Percentiles rank a stretch among this genome's conserved stretches.
phyloP scores from a whole-genome alignment of 2,329 filamentous ascomycete species.

The Venturia carpophila region DNA sequence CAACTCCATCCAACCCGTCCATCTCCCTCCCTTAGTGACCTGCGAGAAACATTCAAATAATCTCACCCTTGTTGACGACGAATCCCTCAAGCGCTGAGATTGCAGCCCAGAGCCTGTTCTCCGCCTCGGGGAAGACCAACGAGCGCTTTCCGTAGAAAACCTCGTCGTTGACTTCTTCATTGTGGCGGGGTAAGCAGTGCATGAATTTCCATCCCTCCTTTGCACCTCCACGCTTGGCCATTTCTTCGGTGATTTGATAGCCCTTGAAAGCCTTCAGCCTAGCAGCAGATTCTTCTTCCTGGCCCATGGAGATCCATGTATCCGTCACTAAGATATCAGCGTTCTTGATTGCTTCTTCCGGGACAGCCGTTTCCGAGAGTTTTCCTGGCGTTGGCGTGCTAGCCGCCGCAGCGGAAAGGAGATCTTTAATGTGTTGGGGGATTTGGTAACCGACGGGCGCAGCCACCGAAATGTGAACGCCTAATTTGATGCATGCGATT shows the following conservation, averaged over 20 bases:
- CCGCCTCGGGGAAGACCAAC: conserved; percentile 86
- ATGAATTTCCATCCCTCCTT: conserved; percentile 94
- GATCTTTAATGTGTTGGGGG: conserved; percentile 60
- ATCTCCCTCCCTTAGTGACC: background rate
- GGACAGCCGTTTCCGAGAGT: conserved; percentile 66
- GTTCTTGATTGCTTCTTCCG: conserved; percentile 75
- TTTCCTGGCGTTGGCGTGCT: conserved; percentile 54
- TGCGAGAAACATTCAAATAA: conserved; percentile 31
- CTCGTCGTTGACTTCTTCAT: conserved; percentile 87
- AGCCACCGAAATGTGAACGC: conserved; percentile 78
- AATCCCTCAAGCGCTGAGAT: conserved; percentile 76
- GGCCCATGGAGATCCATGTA: conserved; percentile 98
- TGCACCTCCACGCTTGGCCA: conserved; percentile 77
- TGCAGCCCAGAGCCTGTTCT: conserved; percentile 89
- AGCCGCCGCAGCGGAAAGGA: conserved; percentile 59
- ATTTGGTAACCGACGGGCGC: conserved; percentile 81
- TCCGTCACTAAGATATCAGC: conserved; percentile 92
- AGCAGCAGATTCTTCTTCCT: conserved; percentile 75
- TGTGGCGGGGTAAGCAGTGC: conserved; percentile 91
- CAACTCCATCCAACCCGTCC: background rate
- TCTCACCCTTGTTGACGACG: conserved; percentile 86
- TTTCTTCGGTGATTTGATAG: conserved; percentile 82
- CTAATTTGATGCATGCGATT: conserved; percentile 78
- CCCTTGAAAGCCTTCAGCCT: conserved; percentile 74
- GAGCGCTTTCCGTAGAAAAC: conserved; percentile 85